Base-by-base conservation (phyloP, 75 land plant species). In the Larix kaempferi region DNA sequence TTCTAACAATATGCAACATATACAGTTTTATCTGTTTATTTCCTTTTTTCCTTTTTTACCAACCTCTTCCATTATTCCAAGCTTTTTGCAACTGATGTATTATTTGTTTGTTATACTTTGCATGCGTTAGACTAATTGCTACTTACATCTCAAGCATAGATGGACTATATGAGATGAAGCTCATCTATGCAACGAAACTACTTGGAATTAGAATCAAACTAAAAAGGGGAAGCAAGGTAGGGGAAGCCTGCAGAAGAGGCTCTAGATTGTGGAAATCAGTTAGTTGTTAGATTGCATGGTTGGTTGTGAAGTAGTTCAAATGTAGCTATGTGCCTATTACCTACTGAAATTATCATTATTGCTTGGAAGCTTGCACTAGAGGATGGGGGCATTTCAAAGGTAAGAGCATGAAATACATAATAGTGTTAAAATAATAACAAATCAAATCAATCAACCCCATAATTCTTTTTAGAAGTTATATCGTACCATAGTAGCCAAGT, bases 151-250 rank as follows among this genome's bases (percentile, higher is more conserved):
- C 77, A 94, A 98, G 83, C 99, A 96, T 86, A 79, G 99, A 62
- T 96, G 99, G 99, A 96, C 99, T 16, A 97, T 97, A 12, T 88
- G 99, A 25, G 94, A 96, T 84, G 99, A 96, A 81, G 99, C 99
- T 77, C 99, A 96, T 65, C 94, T 96, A 80, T 96, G 99, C 98
- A 98, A 96, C 71, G 94, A 96, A 76, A 92, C 87, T 67, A 94
- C 99, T 2, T 96, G 99, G 99, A 96, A 96, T 74, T 90, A 96
- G 71, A 91, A 91, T 44, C 99, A 96, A 75, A 96, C 94, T 81
- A 96, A 96, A 83, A 96, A 96, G 84, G 99, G 99, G 25, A 96
- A 96, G 78, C 99, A 96, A 94, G 99, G 98, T 86, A 80, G n/a
- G 95, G 87, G 25, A 92, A 88, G 74, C 80, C 72, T 19, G 92